Conservation (phyloP, 345 rosid species). For the Kandelia obovata region DNA sequence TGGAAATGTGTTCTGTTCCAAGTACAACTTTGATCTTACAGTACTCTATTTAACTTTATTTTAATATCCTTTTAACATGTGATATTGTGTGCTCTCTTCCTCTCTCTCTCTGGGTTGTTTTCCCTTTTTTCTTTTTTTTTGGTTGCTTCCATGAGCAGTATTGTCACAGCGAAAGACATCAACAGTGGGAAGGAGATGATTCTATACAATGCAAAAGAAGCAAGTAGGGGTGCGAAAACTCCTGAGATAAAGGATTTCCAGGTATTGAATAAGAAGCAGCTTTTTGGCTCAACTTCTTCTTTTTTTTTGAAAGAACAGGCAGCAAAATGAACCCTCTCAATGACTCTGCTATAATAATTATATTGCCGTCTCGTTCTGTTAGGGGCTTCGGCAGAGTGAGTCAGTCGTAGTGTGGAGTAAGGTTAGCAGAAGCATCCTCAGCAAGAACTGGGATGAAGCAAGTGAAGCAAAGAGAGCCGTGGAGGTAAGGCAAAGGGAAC, state of each 20-base stretch:
- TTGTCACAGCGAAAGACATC: slow-evolving; percentile 51
- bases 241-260: slow-evolving; percentile 53
- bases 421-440: slow-evolving; percentile 54
- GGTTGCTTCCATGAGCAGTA: slow-evolving; percentile 29
- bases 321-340: too few species aligned
- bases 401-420: slow-evolving; percentile 70
- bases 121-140: background rate
- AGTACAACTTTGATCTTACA: too few species aligned
- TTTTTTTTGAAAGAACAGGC: background rate
- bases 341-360: background rate
- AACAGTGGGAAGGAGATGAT: slow-evolving; percentile 41
- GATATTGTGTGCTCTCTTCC: too few species aligned
- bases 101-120: too few species aligned
- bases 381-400: slow-evolving; percentile 60
- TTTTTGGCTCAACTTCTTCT: background rate
- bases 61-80: too few species aligned
- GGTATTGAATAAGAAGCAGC: slow-evolving; percentile 29
- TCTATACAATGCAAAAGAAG: slow-evolving; percentile 60
- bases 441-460: slow-evolving; percentile 72
- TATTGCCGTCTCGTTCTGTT: background rate
- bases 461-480: slow-evolving; percentile 56
- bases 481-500: slow-evolving; percentile 64
- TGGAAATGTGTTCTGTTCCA: too few species aligned
- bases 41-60: too few species aligned
- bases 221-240: slow-evolving; percentile 46